Percentiles rank a stretch among this genome's conserved stretches.
Evolutionary conservation across 352 stramenopile genomes (phyloP).

Genomic region (Poterioochromonas sp.): DNA sequence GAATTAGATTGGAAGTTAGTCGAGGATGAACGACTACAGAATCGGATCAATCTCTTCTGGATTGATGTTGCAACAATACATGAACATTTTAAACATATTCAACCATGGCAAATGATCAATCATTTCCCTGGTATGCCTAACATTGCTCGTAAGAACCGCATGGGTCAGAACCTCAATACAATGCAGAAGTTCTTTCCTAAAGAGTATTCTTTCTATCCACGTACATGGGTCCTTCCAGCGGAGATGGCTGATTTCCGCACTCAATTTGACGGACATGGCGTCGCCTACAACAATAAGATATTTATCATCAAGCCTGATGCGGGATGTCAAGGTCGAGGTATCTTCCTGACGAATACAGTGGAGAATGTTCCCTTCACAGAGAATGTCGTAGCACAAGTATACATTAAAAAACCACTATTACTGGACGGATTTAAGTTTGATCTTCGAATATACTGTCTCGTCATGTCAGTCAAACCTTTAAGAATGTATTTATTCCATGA

Average conservation of each 20-base stretch:
- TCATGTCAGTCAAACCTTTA: slow-evolving; percentile 62
- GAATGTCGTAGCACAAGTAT: slow-evolving; percentile 68
- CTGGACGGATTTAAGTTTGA: slow-evolving; percentile 85
- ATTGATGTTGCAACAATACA: slow-evolving; percentile 82
- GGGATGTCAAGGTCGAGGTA: slow-evolving; percentile 73
- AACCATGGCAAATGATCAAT: slow-evolving; percentile 84
- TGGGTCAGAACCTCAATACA: slow-evolving; percentile 85
- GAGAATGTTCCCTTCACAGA: slow-evolving; percentile 72
- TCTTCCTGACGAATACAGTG: slow-evolving; percentile 83
- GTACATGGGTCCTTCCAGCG: slow-evolving; percentile 89
- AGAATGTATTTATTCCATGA: slow-evolving; percentile 68
- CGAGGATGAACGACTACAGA: slow-evolving; percentile 55
- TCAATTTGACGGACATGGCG: slow-evolving; percentile 69
- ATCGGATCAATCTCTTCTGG: slow-evolving; percentile 81
- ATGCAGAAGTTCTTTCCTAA: slow-evolving; percentile 82
- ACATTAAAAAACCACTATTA: slow-evolving; percentile 74
- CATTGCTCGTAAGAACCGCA: slow-evolving; percentile 83
- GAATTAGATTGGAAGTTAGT: slow-evolving; percentile 41
- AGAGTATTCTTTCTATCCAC: slow-evolving; percentile 76
- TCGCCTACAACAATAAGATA: slow-evolving; percentile 65
- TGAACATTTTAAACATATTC: slow-evolving; percentile 68
- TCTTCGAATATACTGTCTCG: slow-evolving; percentile 71
- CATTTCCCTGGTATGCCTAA: slow-evolving; percentile 89
- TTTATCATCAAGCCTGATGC: slow-evolving; percentile 89
- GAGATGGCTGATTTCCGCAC: slow-evolving; percentile 79